These are phyloP conservation scores for Trichoderma gracile DNA, from an alignment of 2,329 filamentous ascomycete genomes.

Conservation along the genomic window DNA sequence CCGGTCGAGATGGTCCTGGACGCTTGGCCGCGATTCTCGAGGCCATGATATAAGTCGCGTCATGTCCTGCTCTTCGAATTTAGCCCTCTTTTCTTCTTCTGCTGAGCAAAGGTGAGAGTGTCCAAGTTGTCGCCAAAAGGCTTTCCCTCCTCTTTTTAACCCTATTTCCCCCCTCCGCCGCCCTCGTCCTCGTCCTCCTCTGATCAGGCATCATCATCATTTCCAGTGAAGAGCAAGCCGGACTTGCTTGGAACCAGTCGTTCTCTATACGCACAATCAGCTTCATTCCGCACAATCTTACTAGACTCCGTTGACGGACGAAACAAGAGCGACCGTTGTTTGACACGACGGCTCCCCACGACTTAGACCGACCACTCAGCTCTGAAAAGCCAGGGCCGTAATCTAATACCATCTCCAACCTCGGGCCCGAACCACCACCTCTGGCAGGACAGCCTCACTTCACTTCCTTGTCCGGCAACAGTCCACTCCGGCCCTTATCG, in stretches of 20 bases:
- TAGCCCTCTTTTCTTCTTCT: conserved; percentile 46
- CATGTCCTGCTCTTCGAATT: conserved; percentile 45
- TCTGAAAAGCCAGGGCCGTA: conserved; percentile 33
- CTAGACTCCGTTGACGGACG: conserved; percentile 25
- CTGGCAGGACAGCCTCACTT: conserved; percentile 21
- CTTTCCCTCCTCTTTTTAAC: conserved; percentile 44
- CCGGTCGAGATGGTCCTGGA: conserved; percentile 32
- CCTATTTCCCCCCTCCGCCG: conserved; percentile 35
- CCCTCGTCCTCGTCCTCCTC: conserved; percentile 34
- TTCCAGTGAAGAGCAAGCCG: conserved; percentile 56
- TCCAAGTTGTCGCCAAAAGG: conserved; percentile 53
- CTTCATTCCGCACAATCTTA: conserved; percentile 33
- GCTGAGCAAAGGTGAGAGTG: conserved; percentile 47
- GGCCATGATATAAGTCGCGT: conserved; percentile 61
- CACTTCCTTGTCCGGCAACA: not conserved
- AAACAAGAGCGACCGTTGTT: conserved; percentile 32
- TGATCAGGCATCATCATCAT: conserved; percentile 13
- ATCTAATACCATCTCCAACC: conserved; percentile 34
- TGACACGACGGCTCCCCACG: conserved; percentile 35
- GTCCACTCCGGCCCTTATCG: conserved; percentile 26
- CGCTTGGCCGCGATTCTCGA: conserved; percentile 43
- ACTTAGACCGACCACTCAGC: conserved; percentile 32
- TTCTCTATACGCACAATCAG: conserved; percentile 36
- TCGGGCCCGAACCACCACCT: conserved; percentile 6
- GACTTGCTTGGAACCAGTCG: conserved; percentile 59